A percentile compares a stretch with the other conserved stretches of the same genome.
Conservation (phyloP, 2,329 filamentous ascomycete species). For the Nothopassalora personata region DNA sequence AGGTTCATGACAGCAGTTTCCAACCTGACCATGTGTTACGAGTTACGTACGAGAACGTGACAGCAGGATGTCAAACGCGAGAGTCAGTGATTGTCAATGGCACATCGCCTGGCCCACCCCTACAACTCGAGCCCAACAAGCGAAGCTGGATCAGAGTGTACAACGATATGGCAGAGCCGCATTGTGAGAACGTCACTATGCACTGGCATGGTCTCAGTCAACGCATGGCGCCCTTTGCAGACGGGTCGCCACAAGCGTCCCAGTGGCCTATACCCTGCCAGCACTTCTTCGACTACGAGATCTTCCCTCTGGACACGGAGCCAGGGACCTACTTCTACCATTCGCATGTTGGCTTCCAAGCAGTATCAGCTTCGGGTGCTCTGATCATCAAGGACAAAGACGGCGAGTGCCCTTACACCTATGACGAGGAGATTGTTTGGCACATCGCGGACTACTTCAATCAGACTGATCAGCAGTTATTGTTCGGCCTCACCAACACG, state of each 20-base stretch:
- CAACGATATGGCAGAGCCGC: constrained; percentile 47
- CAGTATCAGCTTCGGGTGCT: constrained; percentile 52
- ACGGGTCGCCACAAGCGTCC: constrained; percentile 55
- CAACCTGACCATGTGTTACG: constrained; percentile 46
- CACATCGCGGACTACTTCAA: constrained; percentile 54
- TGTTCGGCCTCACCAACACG: constrained; percentile 43
- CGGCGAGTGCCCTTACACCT: constrained; percentile 48
- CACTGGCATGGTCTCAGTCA: constrained; percentile 65
- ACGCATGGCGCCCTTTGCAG: constrained; percentile 57
- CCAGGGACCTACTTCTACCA: constrained; percentile 65
- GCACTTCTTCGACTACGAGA: constrained; percentile 64
- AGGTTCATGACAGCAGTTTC: constrained; percentile 27
- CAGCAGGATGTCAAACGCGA: constrained; percentile 44
- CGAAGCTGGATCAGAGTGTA: constrained; percentile 55
- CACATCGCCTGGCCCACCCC: constrained; percentile 47
- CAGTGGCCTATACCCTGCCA: constrained; percentile 62
- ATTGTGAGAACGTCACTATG: constrained; percentile 52
- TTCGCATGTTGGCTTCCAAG: constrained; percentile 61
- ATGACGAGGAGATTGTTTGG: constrained; percentile 57
- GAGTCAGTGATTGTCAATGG: constrained; percentile 50
- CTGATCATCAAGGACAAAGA: constrained; percentile 52
- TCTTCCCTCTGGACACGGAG: constrained; percentile 48
- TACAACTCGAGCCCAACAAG: constrained; percentile 44
- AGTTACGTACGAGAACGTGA: constrained; percentile 40
- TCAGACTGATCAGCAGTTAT: constrained; percentile 49